Conservation (phyloP, 805 yeast species). For the Hemisphaericaspora nanyangensis region DNA sequence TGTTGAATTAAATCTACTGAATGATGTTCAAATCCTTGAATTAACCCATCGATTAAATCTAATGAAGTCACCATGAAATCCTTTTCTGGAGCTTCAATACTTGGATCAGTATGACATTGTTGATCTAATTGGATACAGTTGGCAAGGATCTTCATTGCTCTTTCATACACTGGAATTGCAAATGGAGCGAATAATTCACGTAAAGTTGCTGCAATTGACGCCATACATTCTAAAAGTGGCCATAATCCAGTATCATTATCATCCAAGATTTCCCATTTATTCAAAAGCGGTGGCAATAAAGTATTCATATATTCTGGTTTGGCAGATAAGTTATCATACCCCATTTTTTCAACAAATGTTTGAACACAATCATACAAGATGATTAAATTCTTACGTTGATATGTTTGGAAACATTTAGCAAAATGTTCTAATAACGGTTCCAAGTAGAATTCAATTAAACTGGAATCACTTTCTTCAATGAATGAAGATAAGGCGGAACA, state of each 20-base stretch:
- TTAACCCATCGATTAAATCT: slow-evolving; percentile 87
- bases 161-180: slow-evolving; percentile 79
- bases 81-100: slow-evolving; percentile 73
- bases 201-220: slow-evolving; percentile 82
- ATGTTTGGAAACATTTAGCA: slow-evolving; percentile 66
- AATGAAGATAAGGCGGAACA: slow-evolving; percentile 83
- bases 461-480: slow-evolving; percentile 69
- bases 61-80: slow-evolving; percentile 86
- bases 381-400: slow-evolving; percentile 78
- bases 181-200: slow-evolving; percentile 84
- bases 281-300: slow-evolving; percentile 76
- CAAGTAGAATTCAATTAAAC: slow-evolving; percentile 56
- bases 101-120: slow-evolving; percentile 61
- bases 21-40: slow-evolving; percentile 78
- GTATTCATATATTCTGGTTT: slow-evolving; percentile 56
- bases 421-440: slow-evolving; percentile 69
- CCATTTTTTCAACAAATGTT: slow-evolving; percentile 77
- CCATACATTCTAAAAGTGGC: slow-evolving; percentile 91
- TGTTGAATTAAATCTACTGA: slow-evolving; percentile 51
- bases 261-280: slow-evolving; percentile 69
- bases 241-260: slow-evolving; percentile 85
- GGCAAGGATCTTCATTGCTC: slow-evolving; percentile 69
- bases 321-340: slow-evolving; percentile 49
- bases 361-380: slow-evolving; percentile 88
- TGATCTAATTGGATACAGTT: slow-evolving; percentile 66